These are phyloP conservation scores for Jacaranda mimosifolia DNA, from an alignment of 257 asterid genomes.

Conservation along the genomic window DNA sequence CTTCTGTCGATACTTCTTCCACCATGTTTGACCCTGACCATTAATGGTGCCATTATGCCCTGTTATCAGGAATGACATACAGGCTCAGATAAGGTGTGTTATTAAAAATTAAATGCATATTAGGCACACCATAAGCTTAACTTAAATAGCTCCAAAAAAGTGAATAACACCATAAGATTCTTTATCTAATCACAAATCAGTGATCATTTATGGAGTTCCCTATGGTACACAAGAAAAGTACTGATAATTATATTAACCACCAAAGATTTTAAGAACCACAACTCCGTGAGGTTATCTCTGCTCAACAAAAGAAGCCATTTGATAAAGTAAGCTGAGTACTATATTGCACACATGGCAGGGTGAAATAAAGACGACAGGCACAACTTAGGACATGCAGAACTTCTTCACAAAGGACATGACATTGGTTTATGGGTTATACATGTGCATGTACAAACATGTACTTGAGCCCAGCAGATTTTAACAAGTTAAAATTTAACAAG, in stretches of 20 bases:
- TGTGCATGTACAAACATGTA: neutral
- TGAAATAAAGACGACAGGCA: neutral
- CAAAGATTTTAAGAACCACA: neutral
- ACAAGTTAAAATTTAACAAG: neutral
- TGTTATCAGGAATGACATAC: conserved; percentile 41
- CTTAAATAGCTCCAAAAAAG: neutral
- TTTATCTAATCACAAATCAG: neutral
- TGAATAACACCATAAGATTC: neutral
- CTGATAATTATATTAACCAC: neutral
- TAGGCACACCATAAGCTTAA: conserved; percentile 25
- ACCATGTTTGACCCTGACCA: conserved; percentile 86
- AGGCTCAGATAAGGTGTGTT: conserved; percentile 32
- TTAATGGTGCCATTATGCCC: conserved; percentile 86
- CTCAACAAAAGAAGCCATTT: too few species aligned
- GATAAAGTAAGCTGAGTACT: neutral
- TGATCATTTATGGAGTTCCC: conserved; percentile 11
- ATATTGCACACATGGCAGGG: conserved; percentile 6
- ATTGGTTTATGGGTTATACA: neutral
- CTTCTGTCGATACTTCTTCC: conserved; percentile 73
- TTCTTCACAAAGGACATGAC: neutral
- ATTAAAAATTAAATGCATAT: conserved; percentile 26
- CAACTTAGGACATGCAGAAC: neutral
- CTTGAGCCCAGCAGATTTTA: neutral
- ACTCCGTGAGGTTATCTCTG: neutral
- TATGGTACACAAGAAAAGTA: conserved; percentile 13